Base-by-base conservation (phyloP, 768 basidiomycete species). In the Thelephora aurantiotincta region DNA sequence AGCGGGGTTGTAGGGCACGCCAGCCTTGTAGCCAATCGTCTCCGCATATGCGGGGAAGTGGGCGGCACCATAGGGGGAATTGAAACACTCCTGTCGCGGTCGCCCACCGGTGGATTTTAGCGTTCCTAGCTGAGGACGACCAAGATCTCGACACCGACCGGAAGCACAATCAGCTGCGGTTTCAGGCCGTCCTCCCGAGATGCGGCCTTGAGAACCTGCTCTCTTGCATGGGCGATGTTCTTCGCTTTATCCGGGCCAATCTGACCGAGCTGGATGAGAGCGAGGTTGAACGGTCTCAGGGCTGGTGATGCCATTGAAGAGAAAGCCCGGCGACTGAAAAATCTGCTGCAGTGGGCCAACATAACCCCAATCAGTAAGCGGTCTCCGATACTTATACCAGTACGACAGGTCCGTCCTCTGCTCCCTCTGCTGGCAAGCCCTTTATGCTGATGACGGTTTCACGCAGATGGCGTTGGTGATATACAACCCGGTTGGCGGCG, bases 31-130 rank as follows among this genome's bases (percentile, higher is more conserved):
- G 3, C 70, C 76, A 46, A 93, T 88, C 2, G 67, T 71, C 64
- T 94, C 92, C 0, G 89, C 86, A 55, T 91, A 83, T 7, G 77
- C 69, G 0, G 87, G 84, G 58, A 97, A 96, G 58, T 86, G 75
- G 2, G 68, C 65, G 54, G 80, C 75, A 0, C 87, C 85, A 54
- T 91, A 90, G 0, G 86, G 86, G 3, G 84, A 88, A 58, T 90
- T 87, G 63, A 90, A 92, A 63, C 79, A 89, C 74, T 87, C 89
- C 88, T 88, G 50, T 26, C 12, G 22, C n/a, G n/a, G n/a, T 30
- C 11, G 33, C 45, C 34, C 26, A 30, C 26, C 26, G 26, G 26
- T 30, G 26, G 26, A 30, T 30, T 30, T 30, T 9, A 30, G 45
- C 34, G 49, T 30, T 47, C 38, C 36, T 34, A 41, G 46, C 26